A percentile compares a stretch with the other conserved stretches of the same genome.
Conservation (phyloP, 208 protist species). For the Trypanosoma melophagium region DNA sequence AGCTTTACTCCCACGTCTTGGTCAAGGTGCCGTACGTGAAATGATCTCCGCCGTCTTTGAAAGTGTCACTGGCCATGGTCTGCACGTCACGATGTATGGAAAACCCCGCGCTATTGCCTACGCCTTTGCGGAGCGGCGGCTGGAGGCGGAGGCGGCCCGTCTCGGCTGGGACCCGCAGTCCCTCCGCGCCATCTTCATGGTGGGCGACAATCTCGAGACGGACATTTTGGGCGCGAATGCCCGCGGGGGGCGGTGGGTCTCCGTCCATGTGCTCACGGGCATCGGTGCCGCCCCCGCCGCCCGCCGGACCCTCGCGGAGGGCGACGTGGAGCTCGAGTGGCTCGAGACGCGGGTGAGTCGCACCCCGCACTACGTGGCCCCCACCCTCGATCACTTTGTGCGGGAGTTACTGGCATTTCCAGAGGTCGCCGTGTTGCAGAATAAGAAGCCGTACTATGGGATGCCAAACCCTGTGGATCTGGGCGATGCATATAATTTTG, state of each 20-base stretch:
- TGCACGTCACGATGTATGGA: slow-evolving; percentile 74
- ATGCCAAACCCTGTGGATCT: slow-evolving; percentile 82
- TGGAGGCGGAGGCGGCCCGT: slow-evolving; percentile 32
- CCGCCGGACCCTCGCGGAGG: slow-evolving; percentile 49
- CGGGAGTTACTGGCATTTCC: slow-evolving; percentile 82
- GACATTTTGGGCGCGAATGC: slow-evolving; percentile 87
- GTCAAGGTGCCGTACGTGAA: slow-evolving; percentile 75
- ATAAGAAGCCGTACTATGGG: slow-evolving; percentile 63
- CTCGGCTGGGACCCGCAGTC: slow-evolving; percentile 64
- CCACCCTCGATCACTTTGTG: slow-evolving; percentile 88
- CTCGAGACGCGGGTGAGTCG: slow-evolving; percentile 50
- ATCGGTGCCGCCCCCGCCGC: slow-evolving; percentile 61
- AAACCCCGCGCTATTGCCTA: slow-evolving; percentile 87
- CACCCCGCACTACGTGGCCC: slow-evolving; percentile 82
- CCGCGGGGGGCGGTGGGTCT: slow-evolving; percentile 61
- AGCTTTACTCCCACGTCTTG: slow-evolving; percentile 73
- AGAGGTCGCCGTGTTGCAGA: slow-evolving; percentile 58
- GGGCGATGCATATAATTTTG: slow-evolving; percentile 60
- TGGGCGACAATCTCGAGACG: slow-evolving; percentile 86
- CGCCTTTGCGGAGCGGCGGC: slow-evolving; percentile 64
- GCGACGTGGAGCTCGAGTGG: slow-evolving; percentile 74
- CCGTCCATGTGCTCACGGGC: slow-evolving; percentile 80
- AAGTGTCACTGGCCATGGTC: slow-evolving; percentile 66
- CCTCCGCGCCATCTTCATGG: slow-evolving; percentile 79
- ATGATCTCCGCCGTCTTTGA: slow-evolving; percentile 82